Base-by-base conservation (phyloP, 2,329 filamentous ascomycete species). In the Coniochaeta sp. region DNA sequence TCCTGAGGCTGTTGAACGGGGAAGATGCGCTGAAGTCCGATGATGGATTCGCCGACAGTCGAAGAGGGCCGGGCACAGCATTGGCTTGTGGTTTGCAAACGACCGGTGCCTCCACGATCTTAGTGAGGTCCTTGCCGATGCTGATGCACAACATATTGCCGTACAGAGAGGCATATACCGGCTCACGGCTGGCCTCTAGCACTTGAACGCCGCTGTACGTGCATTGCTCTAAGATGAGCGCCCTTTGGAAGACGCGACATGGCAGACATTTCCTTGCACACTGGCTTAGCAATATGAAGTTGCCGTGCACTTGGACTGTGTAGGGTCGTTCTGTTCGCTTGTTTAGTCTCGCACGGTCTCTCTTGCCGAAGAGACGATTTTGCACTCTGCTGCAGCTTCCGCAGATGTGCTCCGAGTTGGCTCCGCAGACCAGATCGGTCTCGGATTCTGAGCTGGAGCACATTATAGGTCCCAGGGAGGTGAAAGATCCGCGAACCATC, bases 11-110 rank as follows among this genome's bases (percentile, higher is more conserved):
- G n/a, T 42, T 42, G n/a, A 42, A 26, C 18, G 38, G 38, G 26
- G 38, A 42, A 22, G 38, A 24, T 9, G 20, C 10, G 20, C 38
- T 12, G 18, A 5, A 13, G 12, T 62, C n/a, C 9, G 56, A 28
- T 20, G 53, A 54, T 57, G 40, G 50, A 52, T 53, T 13, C 9
- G 13, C 40, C 12, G 26, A 30, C 24, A 31, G 14, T 9, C 16
- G 28, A 42, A 26, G 40, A 16, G 22, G 38, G 22, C 38, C 38
- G 12, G 20, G 14, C 2, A 42, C 18, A 2, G 38, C n/a, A 8
- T 14, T 22, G 3, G 5, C n/a, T 18, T 6, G 18, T 6, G 5
- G 14, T 6, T 42, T 42, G 38, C 38, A 42, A n/a, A 7, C 26
- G 20, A 42, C 38, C 12, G 38, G 38, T 12, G 38, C 38, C 12